Evolutionary conservation across 169 alveolate genomes (phyloP).

Genomic region (Babesia ovis): DNA sequence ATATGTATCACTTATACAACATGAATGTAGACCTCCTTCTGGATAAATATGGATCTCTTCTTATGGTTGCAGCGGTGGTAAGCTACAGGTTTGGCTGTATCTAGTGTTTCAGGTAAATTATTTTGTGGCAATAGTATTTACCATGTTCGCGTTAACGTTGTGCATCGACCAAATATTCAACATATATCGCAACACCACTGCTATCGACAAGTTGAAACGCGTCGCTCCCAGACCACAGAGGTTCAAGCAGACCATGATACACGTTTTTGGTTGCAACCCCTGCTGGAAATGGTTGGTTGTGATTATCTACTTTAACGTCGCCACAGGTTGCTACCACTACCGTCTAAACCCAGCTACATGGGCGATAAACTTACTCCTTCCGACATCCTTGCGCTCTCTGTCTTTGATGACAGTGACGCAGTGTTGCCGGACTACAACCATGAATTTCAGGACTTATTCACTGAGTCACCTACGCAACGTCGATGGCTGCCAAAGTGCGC

Average conservation of each 20-base stretch:
- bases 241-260: constrained; percentile 25
- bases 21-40: background rate
- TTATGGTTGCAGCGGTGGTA: constrained; percentile 1
- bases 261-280: constrained; percentile 32
- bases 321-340: constrained; percentile 36
- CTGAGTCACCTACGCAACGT: background rate
- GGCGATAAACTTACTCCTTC: constrained; percentile 10
- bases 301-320: background rate
- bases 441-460: constrained; percentile 14
- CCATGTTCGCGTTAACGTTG: constrained; percentile 30
- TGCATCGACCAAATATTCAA: constrained; percentile 36
- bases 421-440: constrained; percentile 20
- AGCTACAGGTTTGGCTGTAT: background rate
- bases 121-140: constrained; percentile 33
- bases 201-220: constrained; percentile 41
- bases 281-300: constrained; percentile 24
- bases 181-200: constrained; percentile 22
- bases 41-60: constrained; percentile 1
- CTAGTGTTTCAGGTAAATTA: constrained; percentile 7
- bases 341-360: constrained; percentile 9
- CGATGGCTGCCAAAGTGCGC: background rate
- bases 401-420: constrained; percentile 23
- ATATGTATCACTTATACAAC: constrained; percentile 12
- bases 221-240: background rate
- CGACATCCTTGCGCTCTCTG: constrained; percentile 27